These are phyloP conservation scores for Boletus rubescentipes DNA, from an alignment of 768 basidiomycete species.

Conservation along the genomic window DNA sequence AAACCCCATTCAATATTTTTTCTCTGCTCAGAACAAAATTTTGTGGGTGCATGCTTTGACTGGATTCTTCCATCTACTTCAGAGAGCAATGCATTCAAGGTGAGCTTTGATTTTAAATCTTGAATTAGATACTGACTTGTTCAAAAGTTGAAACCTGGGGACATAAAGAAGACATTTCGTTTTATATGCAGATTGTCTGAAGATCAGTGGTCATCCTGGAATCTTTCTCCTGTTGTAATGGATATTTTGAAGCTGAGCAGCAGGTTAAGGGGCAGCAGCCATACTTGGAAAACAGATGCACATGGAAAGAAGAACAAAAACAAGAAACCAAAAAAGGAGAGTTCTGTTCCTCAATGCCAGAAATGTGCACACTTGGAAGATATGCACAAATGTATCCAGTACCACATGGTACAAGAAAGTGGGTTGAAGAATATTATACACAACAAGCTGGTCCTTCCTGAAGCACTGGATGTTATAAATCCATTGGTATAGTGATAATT, in stretches of 20 bases:
- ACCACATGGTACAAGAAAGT: not conserved
- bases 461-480: not conserved
- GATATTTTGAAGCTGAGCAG: not conserved
- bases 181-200: not conserved
- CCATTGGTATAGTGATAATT: not conserved
- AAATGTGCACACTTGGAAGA: not conserved
- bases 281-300: not conserved
- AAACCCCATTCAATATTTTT: slow-evolving; percentile 9
- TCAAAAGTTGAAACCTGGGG: not conserved
- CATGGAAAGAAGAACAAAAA: not conserved
- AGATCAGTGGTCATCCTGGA: not conserved
- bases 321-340: not conserved
- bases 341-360: not conserved
- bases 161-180: not conserved
- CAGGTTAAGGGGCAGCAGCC: not conserved
- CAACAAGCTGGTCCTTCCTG: not conserved
- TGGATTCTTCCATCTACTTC: not conserved
- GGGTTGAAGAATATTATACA: fast-evolving
- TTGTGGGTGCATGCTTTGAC: not conserved
- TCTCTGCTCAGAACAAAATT: slow-evolving; percentile 2
- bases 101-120: not conserved
- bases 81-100: fast-evolving
- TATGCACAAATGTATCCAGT: not conserved
- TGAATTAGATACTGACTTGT: not conserved
- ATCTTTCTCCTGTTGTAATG: not conserved